Conservation (phyloP, 2,329 filamentous ascomycete species). For the Colletotrichum spinosum region DNA sequence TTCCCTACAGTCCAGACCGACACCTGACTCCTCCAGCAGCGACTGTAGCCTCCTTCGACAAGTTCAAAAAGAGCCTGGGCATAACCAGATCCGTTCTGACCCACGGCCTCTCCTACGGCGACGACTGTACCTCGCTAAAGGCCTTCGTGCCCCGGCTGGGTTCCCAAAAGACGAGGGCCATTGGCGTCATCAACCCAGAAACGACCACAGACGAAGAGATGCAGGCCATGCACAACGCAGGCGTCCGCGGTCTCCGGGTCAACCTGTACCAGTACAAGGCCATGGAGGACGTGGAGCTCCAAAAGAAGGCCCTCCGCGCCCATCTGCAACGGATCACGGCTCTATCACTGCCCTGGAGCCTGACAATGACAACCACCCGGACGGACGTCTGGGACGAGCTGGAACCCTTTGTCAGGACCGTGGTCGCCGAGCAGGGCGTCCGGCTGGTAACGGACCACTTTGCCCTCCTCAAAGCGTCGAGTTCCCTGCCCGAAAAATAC, state of each 20-base stretch:
- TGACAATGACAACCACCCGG: slow-evolving; percentile 47
- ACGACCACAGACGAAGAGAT: slow-evolving; percentile 41
- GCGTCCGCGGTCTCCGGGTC: slow-evolving; percentile 49
- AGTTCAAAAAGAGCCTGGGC: slow-evolving; percentile 36
- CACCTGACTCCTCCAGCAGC: slow-evolving; percentile 29
- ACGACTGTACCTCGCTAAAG: slow-evolving; percentile 48
- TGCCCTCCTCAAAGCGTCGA: slow-evolving; percentile 48
- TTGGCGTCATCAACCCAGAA: slow-evolving; percentile 47
- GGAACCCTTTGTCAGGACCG: slow-evolving; percentile 40
- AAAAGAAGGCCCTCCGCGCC: slow-evolving; percentile 45
- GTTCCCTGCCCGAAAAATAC: slow-evolving; percentile 43
- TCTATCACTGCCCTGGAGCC: slow-evolving; percentile 43
- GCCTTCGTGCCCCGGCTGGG: slow-evolving; percentile 46
- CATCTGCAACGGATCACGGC: slow-evolving; percentile 42
- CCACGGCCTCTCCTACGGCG: slow-evolving; percentile 51
- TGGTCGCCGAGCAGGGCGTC: slow-evolving; percentile 40
- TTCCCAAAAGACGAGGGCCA: slow-evolving; percentile 41
- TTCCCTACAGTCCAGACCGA: slow-evolving; percentile 23
- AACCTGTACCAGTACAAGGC: slow-evolving; percentile 50
- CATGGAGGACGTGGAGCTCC: slow-evolving; percentile 50
- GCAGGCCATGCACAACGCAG: slow-evolving; percentile 41
- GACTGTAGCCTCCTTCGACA: slow-evolving; percentile 30
- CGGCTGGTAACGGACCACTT: slow-evolving; percentile 51
- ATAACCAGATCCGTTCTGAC: slow-evolving; percentile 50
- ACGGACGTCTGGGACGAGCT: slow-evolving; percentile 46